Conservation (phyloP, 2,329 filamentous ascomycete species). For the Cladosporium sp. region DNA sequence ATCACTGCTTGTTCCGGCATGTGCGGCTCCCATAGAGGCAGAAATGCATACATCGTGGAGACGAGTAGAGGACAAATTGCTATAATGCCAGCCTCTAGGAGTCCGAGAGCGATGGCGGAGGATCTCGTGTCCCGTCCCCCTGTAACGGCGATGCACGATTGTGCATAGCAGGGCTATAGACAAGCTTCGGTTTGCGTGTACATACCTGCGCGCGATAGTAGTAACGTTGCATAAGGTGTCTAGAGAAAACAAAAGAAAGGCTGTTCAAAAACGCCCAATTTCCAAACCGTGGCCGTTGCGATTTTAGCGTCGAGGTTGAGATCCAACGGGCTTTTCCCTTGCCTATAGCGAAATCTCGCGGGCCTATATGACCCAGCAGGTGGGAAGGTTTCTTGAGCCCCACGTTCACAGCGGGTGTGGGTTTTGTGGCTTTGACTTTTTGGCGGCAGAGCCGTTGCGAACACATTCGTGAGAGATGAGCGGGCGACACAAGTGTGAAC, state of each 20-base stretch:
- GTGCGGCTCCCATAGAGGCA: too few relatives aligned
- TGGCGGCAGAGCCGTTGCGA: too few relatives aligned
- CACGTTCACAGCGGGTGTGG: background rate
- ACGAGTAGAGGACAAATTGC: too few relatives aligned
- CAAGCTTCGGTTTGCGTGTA: background rate
- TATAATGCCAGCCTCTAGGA: too few relatives aligned
- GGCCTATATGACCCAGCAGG: background rate
- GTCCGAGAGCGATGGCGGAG: too few relatives aligned
- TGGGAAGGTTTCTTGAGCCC: background rate
- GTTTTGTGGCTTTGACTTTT: background rate
- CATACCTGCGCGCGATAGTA: background rate
- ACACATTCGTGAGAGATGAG: background rate
- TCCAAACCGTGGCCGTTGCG: conserved; percentile 1
- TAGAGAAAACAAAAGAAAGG: too few relatives aligned
- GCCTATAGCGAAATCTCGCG: background rate
- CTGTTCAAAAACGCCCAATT: too few relatives aligned
- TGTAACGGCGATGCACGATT: background rate
- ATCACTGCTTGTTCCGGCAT: too few relatives aligned
- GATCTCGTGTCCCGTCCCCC: background rate
- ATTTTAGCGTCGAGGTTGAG: background rate
- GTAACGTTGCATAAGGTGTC: too few relatives aligned
- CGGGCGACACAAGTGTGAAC: conserved; percentile 1
- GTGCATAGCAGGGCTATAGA: background rate
- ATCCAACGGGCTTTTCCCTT: background rate
- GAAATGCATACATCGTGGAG: too few relatives aligned